Conservation (phyloP, 345 rosid species). For the Garcia nutans region DNA sequence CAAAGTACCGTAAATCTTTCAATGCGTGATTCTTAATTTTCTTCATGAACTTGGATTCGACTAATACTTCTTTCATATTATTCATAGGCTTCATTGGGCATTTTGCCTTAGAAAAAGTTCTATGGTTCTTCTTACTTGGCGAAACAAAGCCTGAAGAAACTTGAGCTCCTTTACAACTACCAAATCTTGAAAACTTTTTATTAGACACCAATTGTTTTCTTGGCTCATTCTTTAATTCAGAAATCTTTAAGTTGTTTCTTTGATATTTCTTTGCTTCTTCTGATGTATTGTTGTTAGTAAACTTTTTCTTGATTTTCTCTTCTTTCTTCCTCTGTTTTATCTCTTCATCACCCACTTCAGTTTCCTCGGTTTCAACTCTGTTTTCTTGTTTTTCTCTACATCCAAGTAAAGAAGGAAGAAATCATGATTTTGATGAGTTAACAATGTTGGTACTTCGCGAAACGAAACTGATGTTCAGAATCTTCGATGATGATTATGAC, state of each 20-base stretch:
- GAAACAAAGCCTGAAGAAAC: slow-evolving; percentile 16
- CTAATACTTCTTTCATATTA: slow-evolving; percentile 36
- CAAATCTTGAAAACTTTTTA: slow-evolving; percentile 21
- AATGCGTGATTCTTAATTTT: slow-evolving; percentile 21
- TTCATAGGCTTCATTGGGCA: slow-evolving; percentile 26
- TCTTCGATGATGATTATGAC: slow-evolving; percentile 41
- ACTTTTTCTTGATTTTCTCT: slow-evolving; percentile 11
- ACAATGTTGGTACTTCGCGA: slow-evolving; percentile 46
- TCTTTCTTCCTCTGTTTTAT: slow-evolving; percentile 15
- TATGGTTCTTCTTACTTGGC: slow-evolving; percentile 11
- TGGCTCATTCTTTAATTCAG: slow-evolving; percentile 54
- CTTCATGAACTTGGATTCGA: slow-evolving; percentile 23
- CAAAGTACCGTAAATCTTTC: slow-evolving; percentile 20
- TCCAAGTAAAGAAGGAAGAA: slow-evolving; percentile 49
- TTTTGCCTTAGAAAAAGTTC: slow-evolving; percentile 18
- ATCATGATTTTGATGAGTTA: slow-evolving; percentile 39
- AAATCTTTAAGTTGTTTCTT: slow-evolving; percentile 33
- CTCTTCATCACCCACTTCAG: slow-evolving; percentile 30
- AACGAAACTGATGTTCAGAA: slow-evolving; percentile 77
- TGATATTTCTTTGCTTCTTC: slow-evolving; percentile 32
- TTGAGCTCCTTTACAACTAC: slow-evolving; percentile 21
- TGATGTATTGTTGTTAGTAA: slow-evolving; percentile 5
- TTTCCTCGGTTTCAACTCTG: slow-evolving; percentile 28
- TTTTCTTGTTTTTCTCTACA: slow-evolving; percentile 31
- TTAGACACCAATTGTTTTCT: slow-evolving; percentile 25